phyloP scores from a whole-genome alignment of 495 filamentous ascomycete genomes.

The Bathelium albidoporum region DNA sequence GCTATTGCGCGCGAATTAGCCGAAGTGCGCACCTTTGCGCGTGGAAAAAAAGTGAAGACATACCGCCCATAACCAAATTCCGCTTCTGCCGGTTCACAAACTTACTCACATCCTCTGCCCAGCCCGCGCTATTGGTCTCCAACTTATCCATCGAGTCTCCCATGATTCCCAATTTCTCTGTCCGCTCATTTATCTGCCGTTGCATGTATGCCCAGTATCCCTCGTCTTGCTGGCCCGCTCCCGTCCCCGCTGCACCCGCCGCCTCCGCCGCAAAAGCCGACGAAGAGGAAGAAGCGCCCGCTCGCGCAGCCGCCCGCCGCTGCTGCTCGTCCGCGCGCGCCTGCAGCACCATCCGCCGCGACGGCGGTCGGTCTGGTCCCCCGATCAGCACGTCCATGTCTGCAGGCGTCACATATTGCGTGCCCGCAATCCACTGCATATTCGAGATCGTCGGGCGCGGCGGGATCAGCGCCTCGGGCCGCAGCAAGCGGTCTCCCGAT shows the following conservation, averaged over 20 bases:
- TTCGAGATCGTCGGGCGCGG: slow-evolving; percentile 91
- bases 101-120: slow-evolving; percentile 78
- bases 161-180: slow-evolving; percentile 70
- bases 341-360: slow-evolving; percentile 63
- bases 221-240: slow-evolving; percentile 33
- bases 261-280: neutral
- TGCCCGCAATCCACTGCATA: slow-evolving; percentile 91
- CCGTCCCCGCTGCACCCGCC: neutral
- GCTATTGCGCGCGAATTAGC: slow-evolving; percentile 9
- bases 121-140: slow-evolving; percentile 67
- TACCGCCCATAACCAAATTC: slow-evolving; percentile 60
- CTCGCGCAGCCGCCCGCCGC: slow-evolving; percentile 41
- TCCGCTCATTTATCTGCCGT: slow-evolving; percentile 76
- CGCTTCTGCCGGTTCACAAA: slow-evolving; percentile 78
- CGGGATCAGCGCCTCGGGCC: slow-evolving; percentile 59
- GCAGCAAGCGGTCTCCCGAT: slow-evolving; percentile 57
- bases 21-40: neutral
- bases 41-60: slow-evolving; percentile 17
- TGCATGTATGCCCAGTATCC: slow-evolving; percentile 65
- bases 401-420: slow-evolving; percentile 78
- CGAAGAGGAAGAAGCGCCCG: slow-evolving; percentile 31
- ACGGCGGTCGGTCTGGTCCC: slow-evolving; percentile 75
- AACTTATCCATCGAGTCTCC: slow-evolving; percentile 75
- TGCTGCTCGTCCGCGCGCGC: slow-evolving; percentile 49
- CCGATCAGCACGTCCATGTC: slow-evolving; percentile 90